Percentiles rank a stretch among this genome's conserved stretches.
These are phyloP conservation scores for Tardiomyces depauwii DNA, from an alignment of 1,139 yeast genomes.

Conservation along the genomic window DNA sequence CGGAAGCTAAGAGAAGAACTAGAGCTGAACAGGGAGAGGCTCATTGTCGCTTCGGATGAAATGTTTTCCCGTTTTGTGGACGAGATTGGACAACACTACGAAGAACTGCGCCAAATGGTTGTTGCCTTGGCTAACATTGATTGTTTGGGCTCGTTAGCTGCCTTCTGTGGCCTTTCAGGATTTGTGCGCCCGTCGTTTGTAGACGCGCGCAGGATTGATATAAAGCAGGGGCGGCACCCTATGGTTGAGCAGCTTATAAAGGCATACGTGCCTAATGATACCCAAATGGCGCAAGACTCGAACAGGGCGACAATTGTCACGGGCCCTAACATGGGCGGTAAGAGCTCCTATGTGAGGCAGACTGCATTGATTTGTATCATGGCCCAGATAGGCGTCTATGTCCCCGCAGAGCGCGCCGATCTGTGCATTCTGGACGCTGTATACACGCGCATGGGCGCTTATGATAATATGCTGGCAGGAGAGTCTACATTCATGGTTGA, in stretches of 20 bases:
- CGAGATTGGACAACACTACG: constrained; percentile 40
- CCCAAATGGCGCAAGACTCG: constrained; percentile 36
- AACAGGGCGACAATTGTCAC: constrained; percentile 41
- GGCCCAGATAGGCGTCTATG: constrained; percentile 45
- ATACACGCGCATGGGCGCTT: constrained; percentile 31
- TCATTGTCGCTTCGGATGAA: constrained; percentile 42
- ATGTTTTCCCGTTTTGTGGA: constrained; percentile 44
- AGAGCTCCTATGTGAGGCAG: constrained; percentile 57
- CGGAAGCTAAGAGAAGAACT: constrained; percentile 28
- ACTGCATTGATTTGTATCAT: constrained; percentile 51
- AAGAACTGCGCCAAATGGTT: constrained; percentile 39
- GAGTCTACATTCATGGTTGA: constrained; percentile 73
- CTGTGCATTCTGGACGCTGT: constrained; percentile 14
- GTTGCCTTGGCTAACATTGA: constrained; percentile 52
- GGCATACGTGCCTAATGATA: constrained; percentile 60
- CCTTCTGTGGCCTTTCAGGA: constrained; percentile 40
- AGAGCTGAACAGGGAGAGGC: constrained; percentile 52
- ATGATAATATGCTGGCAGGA: constrained; percentile 55
- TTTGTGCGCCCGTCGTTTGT: constrained; percentile 49
- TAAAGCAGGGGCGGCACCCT: constrained; percentile 66
- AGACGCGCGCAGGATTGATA: constrained; percentile 40
- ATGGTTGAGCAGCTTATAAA: constrained; percentile 47
- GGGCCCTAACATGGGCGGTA: constrained; percentile 75
- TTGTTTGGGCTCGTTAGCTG: constrained; percentile 61
- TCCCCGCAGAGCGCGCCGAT: constrained; percentile 13